Evolutionary conservation across 176 grass and related monocot genomes (phyloP).

Genomic region (Eleusine indica): DNA sequence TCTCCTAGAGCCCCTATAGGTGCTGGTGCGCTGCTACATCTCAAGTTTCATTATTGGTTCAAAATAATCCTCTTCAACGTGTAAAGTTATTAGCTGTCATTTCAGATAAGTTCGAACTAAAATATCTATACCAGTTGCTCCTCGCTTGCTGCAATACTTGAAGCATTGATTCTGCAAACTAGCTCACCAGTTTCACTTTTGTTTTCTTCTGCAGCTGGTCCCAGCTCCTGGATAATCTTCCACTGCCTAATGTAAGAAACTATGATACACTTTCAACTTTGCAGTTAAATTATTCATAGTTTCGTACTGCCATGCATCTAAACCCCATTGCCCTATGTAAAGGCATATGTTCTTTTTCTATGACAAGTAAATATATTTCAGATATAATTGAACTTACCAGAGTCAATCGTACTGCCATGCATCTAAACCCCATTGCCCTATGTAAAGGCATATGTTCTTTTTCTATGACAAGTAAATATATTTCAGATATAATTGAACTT

Average conservation of each 20-base stretch:
- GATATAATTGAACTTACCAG: slow-evolving; percentile 43
- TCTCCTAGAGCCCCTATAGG: neutral
- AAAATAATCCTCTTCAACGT: slow-evolving; percentile 15
- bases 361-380: slow-evolving; percentile 39
- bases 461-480: slow-evolving; percentile 6
- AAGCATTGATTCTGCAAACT: slow-evolving; percentile 34
- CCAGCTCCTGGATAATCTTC: slow-evolving; percentile 85
- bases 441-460: slow-evolving; percentile 31
- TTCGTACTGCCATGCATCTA: slow-evolving; percentile 18
- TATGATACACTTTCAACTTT: slow-evolving; percentile 14
- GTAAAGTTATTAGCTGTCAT: slow-evolving; percentile 19
- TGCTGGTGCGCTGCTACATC: neutral
- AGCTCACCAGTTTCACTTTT: slow-evolving; percentile 10
- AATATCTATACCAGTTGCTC: slow-evolving; percentile 25
- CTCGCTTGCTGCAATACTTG: slow-evolving; percentile 81
- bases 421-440: slow-evolving; percentile 16
- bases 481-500: slow-evolving; percentile 48
- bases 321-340: slow-evolving; percentile 1
- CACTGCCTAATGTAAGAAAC: slow-evolving; percentile 90
- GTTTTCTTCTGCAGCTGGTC: slow-evolving; percentile 74
- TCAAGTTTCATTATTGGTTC: slow-evolving; percentile 21
- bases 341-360: slow-evolving; percentile 24
- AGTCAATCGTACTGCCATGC: slow-evolving; percentile 7
- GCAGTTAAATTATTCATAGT: slow-evolving; percentile 23
- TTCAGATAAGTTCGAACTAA: slow-evolving; percentile 4